Base-by-base conservation (phyloP, 2,329 filamentous ascomycete species). In the Xylariales sp. region DNA sequence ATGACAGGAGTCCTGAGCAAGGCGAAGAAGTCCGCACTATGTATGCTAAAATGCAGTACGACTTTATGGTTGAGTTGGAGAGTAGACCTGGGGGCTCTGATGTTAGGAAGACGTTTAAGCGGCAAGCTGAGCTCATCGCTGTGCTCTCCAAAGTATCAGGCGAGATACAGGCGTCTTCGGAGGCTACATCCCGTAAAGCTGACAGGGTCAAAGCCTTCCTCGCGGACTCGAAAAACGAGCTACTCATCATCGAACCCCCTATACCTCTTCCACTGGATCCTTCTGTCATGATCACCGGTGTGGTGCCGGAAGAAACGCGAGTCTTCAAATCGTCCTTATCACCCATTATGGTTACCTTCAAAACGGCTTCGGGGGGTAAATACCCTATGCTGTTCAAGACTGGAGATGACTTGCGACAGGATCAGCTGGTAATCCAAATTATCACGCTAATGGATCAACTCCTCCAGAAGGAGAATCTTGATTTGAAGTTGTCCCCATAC, bases 341-440 rank as follows among this genome's bases (percentile, higher is more conserved):
- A 29, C 93, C 93, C 0, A 84, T 98, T 43, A 88, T 93, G 51
- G 81, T 96, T 42, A 87, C 86, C 8, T 96, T 97, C 67, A 90
- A 85, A 55, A 95, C 90, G 0, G 74, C 78, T 0, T 77, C 77
- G 3, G 87, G 86, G 6, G 76, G 74, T 27, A 85, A 83, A 42
- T 98, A 97, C 56, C 85, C 91, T 8, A 85, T 98, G 46, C 85
- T 97, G 37, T 98, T 98, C 77, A 98, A 98, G 62, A 89, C 89
- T 1, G 93, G 93, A 24, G 93, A 98, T 57, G 93, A 98, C 57
- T 72, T 98, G 36, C 85, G 93, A 12, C 93, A 98, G 62, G 93
- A 98, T 56, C 93, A 98, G 57, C 78, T 98, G 3, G 91, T 98
- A 24, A 94, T 98, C 38, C 93, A 81, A 55, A 97, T 97, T 55